Percentiles rank a stretch among this genome's conserved stretches.
Conservation (phyloP, 2,329 filamentous ascomycete genomes). For the Colletotrichum siamense region DNA sequence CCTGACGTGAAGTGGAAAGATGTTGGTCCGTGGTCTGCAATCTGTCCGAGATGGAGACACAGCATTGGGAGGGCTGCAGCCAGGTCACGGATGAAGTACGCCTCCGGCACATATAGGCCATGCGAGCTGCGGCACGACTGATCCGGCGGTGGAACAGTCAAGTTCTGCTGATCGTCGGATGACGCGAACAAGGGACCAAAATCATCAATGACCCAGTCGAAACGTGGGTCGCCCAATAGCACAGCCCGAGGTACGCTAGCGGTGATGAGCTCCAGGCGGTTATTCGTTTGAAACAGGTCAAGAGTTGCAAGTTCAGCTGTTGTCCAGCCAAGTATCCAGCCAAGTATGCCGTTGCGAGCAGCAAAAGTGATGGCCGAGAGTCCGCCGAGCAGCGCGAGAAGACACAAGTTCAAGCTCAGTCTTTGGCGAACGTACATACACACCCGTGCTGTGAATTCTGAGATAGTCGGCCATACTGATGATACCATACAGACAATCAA, state of each 20-base stretch:
- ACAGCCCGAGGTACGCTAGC: not conserved
- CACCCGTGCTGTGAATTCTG: not conserved
- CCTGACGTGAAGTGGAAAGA: not conserved
- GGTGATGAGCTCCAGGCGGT: not conserved
- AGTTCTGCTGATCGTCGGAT: not conserved
- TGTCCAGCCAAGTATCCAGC: not conserved
- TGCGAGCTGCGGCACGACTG: not conserved
- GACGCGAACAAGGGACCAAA: not conserved
- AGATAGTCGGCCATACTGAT: not conserved
- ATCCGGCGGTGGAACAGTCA: not conserved
- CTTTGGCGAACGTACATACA: not conserved
- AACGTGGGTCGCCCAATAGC: not conserved
- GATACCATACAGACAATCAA: not conserved
- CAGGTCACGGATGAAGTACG: not conserved
- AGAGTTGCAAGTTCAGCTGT: not conserved
- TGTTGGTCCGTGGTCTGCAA: not conserved
- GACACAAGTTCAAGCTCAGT: not conserved
- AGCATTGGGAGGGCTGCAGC: not conserved
- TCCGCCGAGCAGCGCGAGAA: not conserved
- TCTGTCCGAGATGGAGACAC: not conserved
- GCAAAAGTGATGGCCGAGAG: not conserved
- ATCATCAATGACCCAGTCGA: not conserved
- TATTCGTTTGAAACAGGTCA: not conserved
- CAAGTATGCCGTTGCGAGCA: not conserved
- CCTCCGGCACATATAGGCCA: not conserved